Percentiles rank a stretch among this genome's conserved stretches.
phyloP scores from a whole-genome alignment of 2,329 filamentous ascomycete genomes.

The Xenosphaeropsis pyriputrescens region DNA sequence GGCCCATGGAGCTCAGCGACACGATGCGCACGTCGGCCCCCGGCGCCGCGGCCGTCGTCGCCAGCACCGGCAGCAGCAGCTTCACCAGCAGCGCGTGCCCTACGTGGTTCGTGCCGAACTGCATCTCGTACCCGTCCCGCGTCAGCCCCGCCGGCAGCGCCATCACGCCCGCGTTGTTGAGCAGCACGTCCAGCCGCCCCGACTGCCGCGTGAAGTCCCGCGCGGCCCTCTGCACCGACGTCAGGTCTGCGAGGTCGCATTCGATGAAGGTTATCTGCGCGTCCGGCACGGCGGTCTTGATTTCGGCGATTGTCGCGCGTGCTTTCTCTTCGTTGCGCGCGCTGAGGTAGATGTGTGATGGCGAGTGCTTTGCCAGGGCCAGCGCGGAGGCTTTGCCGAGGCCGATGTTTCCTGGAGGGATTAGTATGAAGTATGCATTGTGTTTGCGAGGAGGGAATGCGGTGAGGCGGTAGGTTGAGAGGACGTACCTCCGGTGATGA shows the following conservation, averaged over 20 bases:
- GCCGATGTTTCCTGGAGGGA: slow-evolving; percentile 23
- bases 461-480: not conserved
- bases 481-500: slow-evolving; percentile 27
- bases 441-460: no score
- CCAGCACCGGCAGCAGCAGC: slow-evolving; percentile 19
- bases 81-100: slow-evolving; percentile 29
- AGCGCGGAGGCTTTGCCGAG: slow-evolving; percentile 27
- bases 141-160: slow-evolving; percentile 21
- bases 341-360: slow-evolving; percentile 21
- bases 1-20: slow-evolving; percentile 9
- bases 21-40: slow-evolving; percentile 9
- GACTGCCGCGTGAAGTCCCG: slow-evolving; percentile 19
- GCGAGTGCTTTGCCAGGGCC: slow-evolving; percentile 23
- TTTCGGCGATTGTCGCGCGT: slow-evolving; percentile 11
- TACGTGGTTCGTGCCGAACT: slow-evolving; percentile 33
- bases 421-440: no score
- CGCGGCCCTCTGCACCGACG: slow-evolving; percentile 25
- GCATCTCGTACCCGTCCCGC: slow-evolving; percentile 30
- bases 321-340: slow-evolving; percentile 21
- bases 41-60: slow-evolving; percentile 9
- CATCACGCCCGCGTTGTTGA: slow-evolving; percentile 31
- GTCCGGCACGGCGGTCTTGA: slow-evolving; percentile 2
- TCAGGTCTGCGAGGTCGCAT: slow-evolving; percentile 27
- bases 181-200: slow-evolving; percentile 26
- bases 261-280: slow-evolving; percentile 6